Base-by-base conservation (phyloP, 2,329 filamentous ascomycete genomes). In the Phaeosphaeriaceae sp. region DNA sequence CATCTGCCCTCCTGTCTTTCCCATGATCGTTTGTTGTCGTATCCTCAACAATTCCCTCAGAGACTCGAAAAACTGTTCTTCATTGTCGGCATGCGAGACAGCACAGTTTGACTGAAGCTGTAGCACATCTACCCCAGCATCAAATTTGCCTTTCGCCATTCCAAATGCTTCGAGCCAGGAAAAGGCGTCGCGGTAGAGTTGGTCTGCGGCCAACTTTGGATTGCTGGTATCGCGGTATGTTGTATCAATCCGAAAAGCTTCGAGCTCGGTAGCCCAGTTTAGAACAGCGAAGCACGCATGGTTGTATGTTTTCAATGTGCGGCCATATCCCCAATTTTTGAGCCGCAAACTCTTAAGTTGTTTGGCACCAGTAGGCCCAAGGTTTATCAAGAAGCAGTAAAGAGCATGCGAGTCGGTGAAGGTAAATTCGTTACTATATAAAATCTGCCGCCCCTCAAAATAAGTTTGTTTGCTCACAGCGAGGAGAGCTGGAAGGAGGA, bases 161-260 rank as follows among this genome's bases (percentile, higher is more conserved):
- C 60, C 70, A 8, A 72, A 54, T 0, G 65, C 66, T 35, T 75
- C 72, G 6, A 75, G 52, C 70, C 70, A 74, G 3, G 65, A 61
- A 23, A 72, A 71, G 0, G 62, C 69, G 36, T 73, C 65, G 7
- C 70, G 72, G 39, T 72, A 75, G 26, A 74, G 41, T 18, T 66
- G 61, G 8, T 59, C 61, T 1, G 71, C 71, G 4, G 56, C 44
- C 6, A 32, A 8, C 28, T 56, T 56, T 0, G 53, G 11, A 0
- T 42, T 20, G 6, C 34, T 11, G 6, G 47, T 42, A 20, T 40
- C 52, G 4, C 50, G 44, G 1, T 62, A 23, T 0, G 6, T 35
- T 5, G 52, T 52, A n/a, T 68, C 57, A 15, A 72, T 50, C 7
- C 46, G 48, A 17, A 75, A 55, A 2, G 50, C 49, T 11, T 61